Conservation (phyloP, 768 basidiomycete genomes). For the Amanita inopinata region DNA sequence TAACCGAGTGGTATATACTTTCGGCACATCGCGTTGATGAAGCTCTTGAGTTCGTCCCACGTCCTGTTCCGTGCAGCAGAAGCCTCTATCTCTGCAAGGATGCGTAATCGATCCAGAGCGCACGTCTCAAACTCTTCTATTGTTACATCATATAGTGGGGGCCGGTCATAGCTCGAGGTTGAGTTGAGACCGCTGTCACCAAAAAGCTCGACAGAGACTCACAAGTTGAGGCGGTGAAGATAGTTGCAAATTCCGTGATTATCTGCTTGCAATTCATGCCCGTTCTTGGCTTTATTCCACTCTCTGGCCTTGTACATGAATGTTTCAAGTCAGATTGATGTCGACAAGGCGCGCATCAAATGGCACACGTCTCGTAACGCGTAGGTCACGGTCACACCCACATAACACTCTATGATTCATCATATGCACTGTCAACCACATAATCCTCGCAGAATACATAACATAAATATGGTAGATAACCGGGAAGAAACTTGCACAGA, state of each 20-base stretch:
- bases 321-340: too few species aligned
- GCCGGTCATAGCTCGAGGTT: conserved; percentile 64
- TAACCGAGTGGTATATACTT: conserved; percentile 70
- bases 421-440: too few species aligned
- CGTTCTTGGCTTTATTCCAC: conserved; percentile 17
- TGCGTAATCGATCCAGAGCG: conserved; percentile 79
- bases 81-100: conserved; percentile 87
- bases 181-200: background rate
- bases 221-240: conserved; percentile 78
- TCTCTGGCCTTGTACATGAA: conserved; percentile 31
- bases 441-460: too few species aligned
- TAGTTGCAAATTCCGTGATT: conserved; percentile 35
- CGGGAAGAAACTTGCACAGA: too few species aligned
- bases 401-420: too few species aligned
- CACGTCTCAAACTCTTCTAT: conserved; percentile 92
- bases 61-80: conserved; percentile 75
- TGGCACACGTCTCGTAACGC: conserved; percentile 4
- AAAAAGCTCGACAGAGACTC: conserved; percentile 15
- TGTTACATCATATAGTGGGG: conserved; percentile 82
- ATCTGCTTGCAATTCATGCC: conserved; percentile 17
- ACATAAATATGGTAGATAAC: too few species aligned
- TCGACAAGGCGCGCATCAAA: background rate
- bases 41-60: conserved; percentile 64
- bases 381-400: background rate
- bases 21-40: conserved; percentile 53